Evolutionary conservation across 1,284 basidiomycete species (phyloP).

Genomic region (Cystobasidium pallidum): DNA sequence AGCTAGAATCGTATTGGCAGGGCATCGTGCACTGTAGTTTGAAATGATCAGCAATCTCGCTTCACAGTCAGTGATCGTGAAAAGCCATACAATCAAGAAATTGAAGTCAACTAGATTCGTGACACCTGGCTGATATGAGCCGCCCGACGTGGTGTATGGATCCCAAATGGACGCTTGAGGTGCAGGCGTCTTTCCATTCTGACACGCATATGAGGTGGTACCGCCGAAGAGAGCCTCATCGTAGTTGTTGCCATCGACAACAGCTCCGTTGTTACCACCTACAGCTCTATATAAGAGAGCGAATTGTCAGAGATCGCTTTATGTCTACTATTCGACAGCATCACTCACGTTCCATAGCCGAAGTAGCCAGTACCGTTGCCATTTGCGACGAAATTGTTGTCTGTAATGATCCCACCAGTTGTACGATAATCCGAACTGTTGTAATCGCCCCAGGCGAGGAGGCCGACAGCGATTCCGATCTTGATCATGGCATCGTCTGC

Average conservation of each 20-base stretch:
- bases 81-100: slow-evolving; percentile 35
- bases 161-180: slow-evolving; percentile 50
- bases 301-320: too few species aligned
- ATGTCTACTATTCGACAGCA: too few species aligned
- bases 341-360: slow-evolving; percentile 48
- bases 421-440: slow-evolving; percentile 53
- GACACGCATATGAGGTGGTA: slow-evolving; percentile 45
- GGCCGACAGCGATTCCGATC: slow-evolving; percentile 60
- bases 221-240: slow-evolving; percentile 49
- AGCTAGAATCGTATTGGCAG: slow-evolving; percentile 27
- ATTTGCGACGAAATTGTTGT: slow-evolving; percentile 63
- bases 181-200: slow-evolving; percentile 43
- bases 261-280: slow-evolving; percentile 48
- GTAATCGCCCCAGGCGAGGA: slow-evolving; percentile 58
- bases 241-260: slow-evolving; percentile 50
- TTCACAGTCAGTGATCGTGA: background rate
- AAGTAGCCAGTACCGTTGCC: slow-evolving; percentile 50
- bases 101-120: slow-evolving; percentile 46
- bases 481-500: slow-evolving; percentile 55
- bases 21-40: slow-evolving; percentile 39
- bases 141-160: slow-evolving; percentile 48
- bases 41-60: background rate
- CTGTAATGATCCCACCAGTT: slow-evolving; percentile 64
- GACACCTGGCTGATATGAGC: slow-evolving; percentile 37
- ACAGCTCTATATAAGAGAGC: slow-evolving; percentile 44